These are phyloP conservation scores for Pythium inflatum DNA, from an alignment of 352 stramenopile species.

Conservation along the genomic window DNA sequence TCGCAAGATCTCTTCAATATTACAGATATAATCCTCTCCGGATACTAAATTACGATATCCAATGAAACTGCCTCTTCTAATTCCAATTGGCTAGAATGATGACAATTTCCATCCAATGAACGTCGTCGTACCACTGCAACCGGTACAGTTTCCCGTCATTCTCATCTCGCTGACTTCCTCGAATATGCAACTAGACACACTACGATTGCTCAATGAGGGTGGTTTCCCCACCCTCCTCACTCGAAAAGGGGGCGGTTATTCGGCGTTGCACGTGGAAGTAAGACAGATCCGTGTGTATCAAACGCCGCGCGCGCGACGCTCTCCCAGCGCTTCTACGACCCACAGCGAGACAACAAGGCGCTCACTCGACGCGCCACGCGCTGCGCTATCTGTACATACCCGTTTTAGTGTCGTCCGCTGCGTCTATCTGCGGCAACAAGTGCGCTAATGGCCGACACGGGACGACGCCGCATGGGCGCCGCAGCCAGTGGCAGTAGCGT, in stretches of 20 bases:
- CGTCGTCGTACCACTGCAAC: constrained; percentile 1
- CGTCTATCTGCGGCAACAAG: neutral
- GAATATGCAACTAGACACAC: neutral
- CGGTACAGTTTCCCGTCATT: constrained; percentile 23
- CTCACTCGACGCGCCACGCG: constrained; percentile 2
- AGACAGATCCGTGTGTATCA: neutral
- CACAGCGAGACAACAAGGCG: neutral
- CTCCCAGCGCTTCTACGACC: neutral
- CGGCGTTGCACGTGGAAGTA: constrained; percentile 16
- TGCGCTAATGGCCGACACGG: constrained; percentile 26
- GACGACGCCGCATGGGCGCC: constrained; percentile 25
- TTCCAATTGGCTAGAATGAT: constrained; percentile 11
- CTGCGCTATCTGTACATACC: constrained; percentile 3
- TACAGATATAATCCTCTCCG: neutral
- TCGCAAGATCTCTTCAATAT: constrained; percentile 6
- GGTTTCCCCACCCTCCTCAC: constrained; percentile 6
- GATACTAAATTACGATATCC: constrained; percentile 17
- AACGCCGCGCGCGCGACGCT: neutral
- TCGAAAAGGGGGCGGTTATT: constrained; percentile 29
- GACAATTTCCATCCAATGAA: constrained; percentile 6
- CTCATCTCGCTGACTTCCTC: constrained; percentile 14
- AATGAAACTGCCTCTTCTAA: neutral
- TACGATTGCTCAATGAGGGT: constrained; percentile 18
- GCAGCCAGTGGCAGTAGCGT: neutral
- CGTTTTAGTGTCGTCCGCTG: neutral